These are phyloP conservation scores for Pisolithus albus DNA, from an alignment of 768 basidiomycete species.

Conservation along the genomic window DNA sequence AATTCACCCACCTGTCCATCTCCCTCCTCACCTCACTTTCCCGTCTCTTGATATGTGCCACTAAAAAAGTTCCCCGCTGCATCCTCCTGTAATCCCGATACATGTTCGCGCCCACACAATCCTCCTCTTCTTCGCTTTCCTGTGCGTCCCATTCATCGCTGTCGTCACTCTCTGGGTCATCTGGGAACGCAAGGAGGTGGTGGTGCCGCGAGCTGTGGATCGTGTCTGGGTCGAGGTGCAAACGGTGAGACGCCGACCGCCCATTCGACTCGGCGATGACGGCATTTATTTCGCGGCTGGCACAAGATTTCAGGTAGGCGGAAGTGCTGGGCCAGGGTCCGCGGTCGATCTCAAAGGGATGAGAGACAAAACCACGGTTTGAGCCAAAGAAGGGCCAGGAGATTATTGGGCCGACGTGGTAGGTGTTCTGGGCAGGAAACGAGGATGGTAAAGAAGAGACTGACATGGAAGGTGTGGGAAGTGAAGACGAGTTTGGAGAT, in stretches of 20 bases:
- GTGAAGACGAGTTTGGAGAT: not conserved
- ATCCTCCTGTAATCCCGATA: conserved; percentile 78
- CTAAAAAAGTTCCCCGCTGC: conserved; percentile 72
- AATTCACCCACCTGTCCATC: conserved; percentile 60
- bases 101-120: conserved; percentile 69
- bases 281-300: conserved; percentile 63
- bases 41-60: conserved; percentile 60
- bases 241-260: conserved; percentile 62
- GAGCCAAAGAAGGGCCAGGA: conserved; percentile 92
- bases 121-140: conserved; percentile 72
- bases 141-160: conserved; percentile 75
- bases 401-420: conserved; percentile 70
- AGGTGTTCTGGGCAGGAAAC: conserved; percentile 16
- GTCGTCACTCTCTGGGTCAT: conserved; percentile 61
- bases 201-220: conserved; percentile 67
- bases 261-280: conserved; percentile 76
- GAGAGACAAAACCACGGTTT: conserved; percentile 63
- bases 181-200: conserved; percentile 57
- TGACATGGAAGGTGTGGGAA: not conserved
- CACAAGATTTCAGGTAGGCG: conserved; percentile 60
- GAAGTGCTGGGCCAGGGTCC: conserved; percentile 65
- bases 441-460: not conserved
- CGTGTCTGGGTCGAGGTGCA: conserved; percentile 79
- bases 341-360: conserved; percentile 67
- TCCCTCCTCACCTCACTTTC: conserved; percentile 60